Percentiles rank a stretch among this genome's conserved stretches.
phyloP scores from a whole-genome alignment of 371 early-diverging fungal genomes.

The Mucor sp. region DNA sequence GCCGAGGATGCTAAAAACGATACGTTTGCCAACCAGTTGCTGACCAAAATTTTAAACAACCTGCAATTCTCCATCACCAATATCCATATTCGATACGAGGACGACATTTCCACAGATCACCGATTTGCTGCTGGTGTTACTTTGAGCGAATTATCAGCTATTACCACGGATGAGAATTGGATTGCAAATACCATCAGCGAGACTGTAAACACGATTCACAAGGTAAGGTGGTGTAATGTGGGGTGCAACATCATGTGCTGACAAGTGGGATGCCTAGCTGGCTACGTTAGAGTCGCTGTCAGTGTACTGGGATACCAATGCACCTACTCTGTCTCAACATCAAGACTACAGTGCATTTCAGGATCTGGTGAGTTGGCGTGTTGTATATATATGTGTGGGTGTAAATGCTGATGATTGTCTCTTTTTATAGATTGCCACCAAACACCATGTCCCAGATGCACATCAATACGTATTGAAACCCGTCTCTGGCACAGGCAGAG shows the following conservation, averaged over 20 bases:
- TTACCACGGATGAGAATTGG: conserved; percentile 93
- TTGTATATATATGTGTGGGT: background rate
- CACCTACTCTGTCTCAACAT: conserved; percentile 65
- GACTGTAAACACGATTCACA: conserved; percentile 80
- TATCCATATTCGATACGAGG: conserved; percentile 96
- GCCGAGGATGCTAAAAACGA: conserved; percentile 71
- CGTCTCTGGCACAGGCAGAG: conserved; percentile 91
- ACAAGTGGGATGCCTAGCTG: conserved; percentile 41
- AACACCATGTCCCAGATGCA: conserved; percentile 46
- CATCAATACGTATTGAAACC: conserved; percentile 92
- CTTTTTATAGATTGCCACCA: conserved; percentile 75
- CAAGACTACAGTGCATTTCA: conserved; percentile 59
- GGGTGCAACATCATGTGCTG: no score
- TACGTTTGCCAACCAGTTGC: conserved; percentile 82
- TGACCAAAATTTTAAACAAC: conserved; percentile 95
- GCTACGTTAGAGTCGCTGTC: conserved; percentile 80
- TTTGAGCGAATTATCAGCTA: conserved; percentile 86
- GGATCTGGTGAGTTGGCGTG: conserved; percentile 52
- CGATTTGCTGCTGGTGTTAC: conserved; percentile 94
- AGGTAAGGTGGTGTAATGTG: no score
- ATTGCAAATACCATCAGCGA: conserved; percentile 78
- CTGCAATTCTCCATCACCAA: conserved; percentile 93
- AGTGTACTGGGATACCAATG: conserved; percentile 90
- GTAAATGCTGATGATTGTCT: no score
- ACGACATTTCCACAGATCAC: conserved; percentile 73